phyloP scores from a whole-genome alignment of 2,329 filamentous ascomycete genomes.

The Fusarium gaditjirri region DNA sequence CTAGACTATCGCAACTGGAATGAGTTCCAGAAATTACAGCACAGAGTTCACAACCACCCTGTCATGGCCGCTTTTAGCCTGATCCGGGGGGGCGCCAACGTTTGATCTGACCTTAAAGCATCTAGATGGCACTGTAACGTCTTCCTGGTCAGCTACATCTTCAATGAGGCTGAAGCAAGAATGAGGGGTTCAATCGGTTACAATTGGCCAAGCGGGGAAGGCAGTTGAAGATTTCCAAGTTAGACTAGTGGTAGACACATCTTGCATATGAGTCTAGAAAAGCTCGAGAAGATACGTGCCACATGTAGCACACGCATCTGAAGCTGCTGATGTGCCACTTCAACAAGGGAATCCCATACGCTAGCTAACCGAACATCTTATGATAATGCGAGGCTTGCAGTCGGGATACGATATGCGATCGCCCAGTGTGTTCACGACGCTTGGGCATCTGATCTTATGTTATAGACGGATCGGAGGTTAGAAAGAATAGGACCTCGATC shows the following conservation, averaged over 20 bases:
- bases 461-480: not conserved
- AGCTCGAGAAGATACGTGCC: constrained; percentile 1
- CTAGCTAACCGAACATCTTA: not conserved
- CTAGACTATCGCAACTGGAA: not conserved
- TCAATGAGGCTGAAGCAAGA: not conserved
- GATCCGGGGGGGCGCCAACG: not conserved
- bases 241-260: not conserved
- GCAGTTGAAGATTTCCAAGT: not conserved
- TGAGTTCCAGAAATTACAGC: not conserved
- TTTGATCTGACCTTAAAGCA: constrained; percentile 3
- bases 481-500: not conserved
- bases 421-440: not conserved
- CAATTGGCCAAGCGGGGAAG: constrained; percentile 1
- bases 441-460: not conserved
- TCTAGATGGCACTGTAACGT: not conserved
- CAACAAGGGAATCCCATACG: not conserved
- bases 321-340: not conserved
- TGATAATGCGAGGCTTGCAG: not conserved
- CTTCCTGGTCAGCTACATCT: not conserved
- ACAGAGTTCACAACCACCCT: not conserved
- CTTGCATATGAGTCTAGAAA: constrained; percentile 2
- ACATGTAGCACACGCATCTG: not conserved
- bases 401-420: not conserved
- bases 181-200: constrained; percentile 7
- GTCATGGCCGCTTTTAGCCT: constrained; percentile 1